Base-by-base conservation (phyloP, 2,329 filamentous ascomycete genomes). In the Aspergillus sp. region DNA sequence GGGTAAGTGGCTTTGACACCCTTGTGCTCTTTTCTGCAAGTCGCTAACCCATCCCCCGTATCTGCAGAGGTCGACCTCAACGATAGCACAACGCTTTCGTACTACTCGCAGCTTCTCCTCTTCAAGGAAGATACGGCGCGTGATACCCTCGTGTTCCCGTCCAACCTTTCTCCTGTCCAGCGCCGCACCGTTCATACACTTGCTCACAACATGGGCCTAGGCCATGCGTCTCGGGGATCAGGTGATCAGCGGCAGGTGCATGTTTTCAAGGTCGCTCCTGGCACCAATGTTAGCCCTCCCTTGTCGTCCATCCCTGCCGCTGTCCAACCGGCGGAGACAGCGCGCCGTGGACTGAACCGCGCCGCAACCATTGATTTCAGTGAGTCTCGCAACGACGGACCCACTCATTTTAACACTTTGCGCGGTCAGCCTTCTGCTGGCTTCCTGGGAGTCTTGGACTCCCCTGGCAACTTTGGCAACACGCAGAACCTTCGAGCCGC, bases 301-400 rank as follows among this genome's bases (percentile, higher is more conserved):
- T 79, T 86, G 73, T 81, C 82, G n/a, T 81, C 84, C 53, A 88
- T 81, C 81, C 88, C 81, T 70, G 81, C 74, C 64, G 83, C 86
- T 1, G 87, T 87, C 59, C 88, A 90, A 60, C 86, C 87, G 21
- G 81, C 88, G 54, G 91, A 96, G 65, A 87, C 90, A 58, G 88
- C 92, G 68, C 89, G 94, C 67, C 90, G 94, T 62, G 90, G 89
- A 4, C 82, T 99, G 38, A 96, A 92, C 79, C 89, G 95, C 64
- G 93, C 95, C 15, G 95, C 95, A n/a, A 98, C 95, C 2, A 96
- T 96, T 66, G 95, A 98, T 76, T 98, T 98, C 76, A 92, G 91
- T 66, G 90, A 92, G 64, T 87, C 90, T 54, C 85, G 90, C 57
- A 90, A 89, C 63, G 88, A 90, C 21, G 88, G 88, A 19, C 83